Conservation (phyloP, 306 rosid species). For the Sphenostylis stenocarpa region DNA sequence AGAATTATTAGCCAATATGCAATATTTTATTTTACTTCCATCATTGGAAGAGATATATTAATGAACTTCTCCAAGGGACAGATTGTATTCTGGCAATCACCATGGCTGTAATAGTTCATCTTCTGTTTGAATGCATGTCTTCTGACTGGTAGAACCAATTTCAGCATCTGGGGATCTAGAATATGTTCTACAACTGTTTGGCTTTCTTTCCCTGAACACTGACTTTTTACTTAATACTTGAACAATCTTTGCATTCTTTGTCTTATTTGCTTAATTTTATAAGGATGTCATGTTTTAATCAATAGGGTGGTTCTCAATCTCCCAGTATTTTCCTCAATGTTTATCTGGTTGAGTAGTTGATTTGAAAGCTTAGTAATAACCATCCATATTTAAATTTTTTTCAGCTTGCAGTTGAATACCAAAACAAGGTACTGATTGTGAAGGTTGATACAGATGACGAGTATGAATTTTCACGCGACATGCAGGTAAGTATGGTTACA, state of each 20-base stretch:
- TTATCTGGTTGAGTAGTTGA: background rate
- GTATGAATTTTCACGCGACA: constrained; percentile 82
- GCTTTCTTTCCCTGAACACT: background rate
- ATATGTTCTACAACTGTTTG: constrained; percentile 9
- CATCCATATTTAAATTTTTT: background rate
- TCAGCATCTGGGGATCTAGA: background rate
- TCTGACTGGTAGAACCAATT: background rate
- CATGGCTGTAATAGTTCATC: background rate
- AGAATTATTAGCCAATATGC: background rate
- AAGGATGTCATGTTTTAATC: constrained; percentile 6
- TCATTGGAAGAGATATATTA: constrained; percentile 8
- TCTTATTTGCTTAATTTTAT: background rate
- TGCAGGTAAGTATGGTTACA: constrained; percentile 69
- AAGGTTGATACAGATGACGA: constrained; percentile 95
- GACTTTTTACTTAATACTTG: background rate
- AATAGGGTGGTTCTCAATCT: constrained; percentile 1
- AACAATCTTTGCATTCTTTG: background rate
- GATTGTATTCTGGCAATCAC: background rate
- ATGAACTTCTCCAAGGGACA: constrained; percentile 14
- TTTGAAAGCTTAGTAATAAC: constrained; percentile 28
- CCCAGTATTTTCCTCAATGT: background rate
- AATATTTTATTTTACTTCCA: constrained; percentile 11
- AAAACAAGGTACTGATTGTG: constrained; percentile 56
- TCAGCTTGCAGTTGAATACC: constrained; percentile 96
- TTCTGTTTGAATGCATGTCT: background rate